These are phyloP conservation scores for Yamadazyma sp. DNA, from an alignment of 1,139 yeast genomes.

Conservation along the genomic window DNA sequence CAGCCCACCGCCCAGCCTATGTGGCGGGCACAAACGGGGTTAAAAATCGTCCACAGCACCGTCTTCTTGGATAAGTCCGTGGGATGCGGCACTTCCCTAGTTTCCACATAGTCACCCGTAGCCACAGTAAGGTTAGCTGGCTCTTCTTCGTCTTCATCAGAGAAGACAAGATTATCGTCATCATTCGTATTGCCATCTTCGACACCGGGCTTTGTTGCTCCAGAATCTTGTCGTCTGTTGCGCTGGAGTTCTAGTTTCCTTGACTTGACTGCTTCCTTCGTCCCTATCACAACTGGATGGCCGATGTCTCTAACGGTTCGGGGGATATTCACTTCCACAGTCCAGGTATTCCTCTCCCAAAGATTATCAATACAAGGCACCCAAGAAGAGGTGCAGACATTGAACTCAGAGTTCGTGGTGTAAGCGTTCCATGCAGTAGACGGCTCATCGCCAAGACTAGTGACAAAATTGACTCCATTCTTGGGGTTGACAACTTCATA, in stretches of 20 bases:
- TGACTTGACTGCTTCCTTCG: conserved; percentile 22
- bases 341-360: conserved; percentile 93
- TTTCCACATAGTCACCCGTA: conserved; percentile 66
- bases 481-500: conserved; percentile 67
- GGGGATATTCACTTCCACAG: conserved; percentile 79
- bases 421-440: conserved; percentile 74
- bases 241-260: conserved; percentile 15
- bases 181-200: conserved; percentile 17
- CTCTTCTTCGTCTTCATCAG: conserved; percentile 51
- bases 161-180: conserved; percentile 26
- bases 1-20: conserved; percentile 97
- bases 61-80: conserved; percentile 70
- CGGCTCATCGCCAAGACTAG: conserved; percentile 37
- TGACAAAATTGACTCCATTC: conserved; percentile 76
- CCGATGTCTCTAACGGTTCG: conserved; percentile 76
- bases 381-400: conserved; percentile 90
- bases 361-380: conserved; percentile 91
- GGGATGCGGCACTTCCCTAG: conserved; percentile 49
- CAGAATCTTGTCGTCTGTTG: conserved; percentile 17
- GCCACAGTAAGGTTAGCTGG: conserved; percentile 64
- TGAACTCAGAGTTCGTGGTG: conserved; percentile 76
- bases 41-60: conserved; percentile 75
- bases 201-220: conserved; percentile 3
- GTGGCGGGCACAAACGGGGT: conserved; percentile 91
- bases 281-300: conserved; percentile 42